Evolutionary conservation across 139 green algal species (phyloP), one percentile per base, ranked within the genome.

Genomic region (Closterium sp.): DNA sequence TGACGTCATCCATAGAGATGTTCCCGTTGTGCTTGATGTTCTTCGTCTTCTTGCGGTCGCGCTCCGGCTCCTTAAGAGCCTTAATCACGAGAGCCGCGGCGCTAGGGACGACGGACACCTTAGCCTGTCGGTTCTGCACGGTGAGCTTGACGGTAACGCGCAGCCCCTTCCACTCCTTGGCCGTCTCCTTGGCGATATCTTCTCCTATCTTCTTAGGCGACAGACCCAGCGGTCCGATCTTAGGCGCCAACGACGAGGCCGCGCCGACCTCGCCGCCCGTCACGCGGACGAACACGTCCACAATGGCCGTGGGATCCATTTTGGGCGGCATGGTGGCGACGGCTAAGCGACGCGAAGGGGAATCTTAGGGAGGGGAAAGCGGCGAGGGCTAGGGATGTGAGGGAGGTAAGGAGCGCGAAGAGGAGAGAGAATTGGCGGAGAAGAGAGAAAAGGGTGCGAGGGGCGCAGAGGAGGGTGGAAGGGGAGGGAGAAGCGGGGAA

Each of bases 201-300:
- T 99, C 98, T 96, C 98, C 98, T 94, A 99, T 97, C 97, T 99
- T 99, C 96, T 99, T 99, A 85, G 98, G 98, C 32, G 98, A 99
- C 84, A 99, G 96, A 96, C 98, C 98, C 87, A 99, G 97, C 38
- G 98, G 98, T 96, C 98, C 98, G 90, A 99, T 99, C 97, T 99
- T 99, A 35, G 98, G 98, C 25, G 98, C 98, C 16, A 99, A 95
- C 0, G 98, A 99, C 4, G 97, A 99, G 31, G 98, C 98, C 83
- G 98, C 98, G 94, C 98, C 98, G 9, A 99, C 97, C 94, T 99
- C 98, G 69, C 97, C 97, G 87, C 98, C 98, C 36, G 98, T 99
- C 66, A 98, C 98, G 85, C 98, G 96, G 83, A 86, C 96, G 91
- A 97, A 99, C 87, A 99, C 97, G 96, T 99, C 97, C 25, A 97